Base-by-base conservation (phyloP, 179 eudicot genomes). In the Nepenthes alata region DNA sequence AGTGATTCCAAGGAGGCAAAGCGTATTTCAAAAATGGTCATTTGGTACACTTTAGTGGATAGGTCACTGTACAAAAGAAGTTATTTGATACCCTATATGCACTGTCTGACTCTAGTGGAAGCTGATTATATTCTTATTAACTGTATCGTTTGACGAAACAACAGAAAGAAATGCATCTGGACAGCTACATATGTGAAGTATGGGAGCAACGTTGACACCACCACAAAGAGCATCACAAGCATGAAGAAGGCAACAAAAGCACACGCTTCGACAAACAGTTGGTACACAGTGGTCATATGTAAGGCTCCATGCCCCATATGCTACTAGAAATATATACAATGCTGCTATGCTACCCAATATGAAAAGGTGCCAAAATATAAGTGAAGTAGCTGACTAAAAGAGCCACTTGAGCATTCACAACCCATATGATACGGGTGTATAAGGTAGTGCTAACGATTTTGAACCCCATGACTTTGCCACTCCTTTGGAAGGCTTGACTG, bases 341-440 rank as follows among this genome's bases (percentile, higher is more conserved):
- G 41, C 38, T 6, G 69, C 49, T 13, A 76, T 73, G 74, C 80
- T 70, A 1, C 83, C 83, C 80, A 80, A 79, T 2, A 79, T 79
- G 69, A 72, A 61, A 15, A 79, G 16, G 67, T 79, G 83, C 15
- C 76, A 80, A 54, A 79, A 16, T 73, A 60, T 38, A 65, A n/a
- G 80, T 79, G 68, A 79, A 75, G 59, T 72, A 76, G 53, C 70
- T 75, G 35, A 79, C 52, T 8, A 77, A 65, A 38, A 80, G 77
- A 8, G 71, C 84, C 77, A 80, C 71, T 61, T 80, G 84, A 36
- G 64, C 59, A 58, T 77, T 80, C 54, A 80, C 84, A 5, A 74
- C 84, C 64, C 70, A 67, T 44, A 80, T 63, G 0, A 77, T 64
- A 54, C 81, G 77, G 10, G 79, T 77, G 75, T 74, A 80, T 50